Evolutionary conservation across 495 filamentous ascomycete species (phyloP).

Genomic region (Penicillium diatomitis): DNA sequence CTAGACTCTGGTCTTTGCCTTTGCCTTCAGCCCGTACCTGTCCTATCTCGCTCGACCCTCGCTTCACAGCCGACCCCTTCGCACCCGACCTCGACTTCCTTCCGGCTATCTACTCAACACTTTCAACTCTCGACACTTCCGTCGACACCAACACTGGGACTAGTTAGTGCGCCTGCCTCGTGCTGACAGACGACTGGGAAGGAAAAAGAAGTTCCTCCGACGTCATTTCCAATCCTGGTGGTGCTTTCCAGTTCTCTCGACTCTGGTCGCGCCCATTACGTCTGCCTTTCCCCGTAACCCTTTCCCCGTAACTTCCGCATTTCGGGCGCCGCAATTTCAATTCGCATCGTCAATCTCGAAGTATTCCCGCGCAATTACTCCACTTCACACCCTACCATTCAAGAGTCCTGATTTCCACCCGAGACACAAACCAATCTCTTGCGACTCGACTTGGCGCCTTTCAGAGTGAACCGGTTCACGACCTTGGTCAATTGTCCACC

Average conservation of each 20-base stretch:
- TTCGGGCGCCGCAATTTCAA: too few species aligned
- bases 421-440: too few species aligned
- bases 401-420: too few species aligned
- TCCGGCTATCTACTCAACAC: not conserved
- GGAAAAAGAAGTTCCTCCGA: not conserved
- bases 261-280: too few species aligned
- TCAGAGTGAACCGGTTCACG: not conserved
- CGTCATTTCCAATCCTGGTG: slow-evolving; percentile 1
- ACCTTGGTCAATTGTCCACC: not conserved
- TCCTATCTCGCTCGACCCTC: not conserved
- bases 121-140: slow-evolving; percentile 2
- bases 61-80: not conserved
- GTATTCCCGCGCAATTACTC: too few species aligned
- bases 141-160: not conserved
- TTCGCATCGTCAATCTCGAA: too few species aligned
- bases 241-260: too few species aligned
- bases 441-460: too few species aligned
- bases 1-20: not conserved
- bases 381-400: too few species aligned
- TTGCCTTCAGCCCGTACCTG: not conserved
- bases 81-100: not conserved
- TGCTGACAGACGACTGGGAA: not conserved
- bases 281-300: too few species aligned
- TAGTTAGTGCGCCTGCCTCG: not conserved
- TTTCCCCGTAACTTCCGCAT: too few species aligned